A percentile compares a stretch with the other conserved stretches of the same genome.
Evolutionary conservation across 768 basidiomycete genomes (phyloP).

Genomic region (Phlebiopsis gigantea): DNA sequence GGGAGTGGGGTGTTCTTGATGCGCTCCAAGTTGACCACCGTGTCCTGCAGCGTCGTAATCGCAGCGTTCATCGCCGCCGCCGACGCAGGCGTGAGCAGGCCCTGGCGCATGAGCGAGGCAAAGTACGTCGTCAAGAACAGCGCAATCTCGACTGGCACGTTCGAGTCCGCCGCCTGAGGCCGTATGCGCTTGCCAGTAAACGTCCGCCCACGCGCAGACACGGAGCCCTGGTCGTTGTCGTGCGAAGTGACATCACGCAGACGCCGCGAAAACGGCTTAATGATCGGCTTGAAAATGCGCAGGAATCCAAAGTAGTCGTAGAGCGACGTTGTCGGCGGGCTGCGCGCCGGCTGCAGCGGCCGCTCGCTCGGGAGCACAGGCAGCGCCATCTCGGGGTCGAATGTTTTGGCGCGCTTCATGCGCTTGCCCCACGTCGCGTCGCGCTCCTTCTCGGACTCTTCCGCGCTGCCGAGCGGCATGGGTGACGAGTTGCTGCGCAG

Average conservation of each 20-base stretch:
- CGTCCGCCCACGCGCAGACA: constrained; percentile 19
- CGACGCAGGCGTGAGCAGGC: constrained; percentile 43
- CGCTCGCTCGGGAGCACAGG: constrained; percentile 37
- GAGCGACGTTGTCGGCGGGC: constrained; percentile 46
- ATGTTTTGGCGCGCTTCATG: constrained; percentile 27
- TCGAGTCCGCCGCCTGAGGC: constrained; percentile 41
- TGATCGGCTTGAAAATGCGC: constrained; percentile 44
- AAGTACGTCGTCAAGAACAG: constrained; percentile 51
- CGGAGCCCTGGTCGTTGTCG: constrained; percentile 12
- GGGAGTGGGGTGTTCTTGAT: constrained; percentile 62
- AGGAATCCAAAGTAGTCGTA: constrained; percentile 53
- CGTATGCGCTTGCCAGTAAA: constrained; percentile 35
- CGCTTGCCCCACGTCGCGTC: constrained; percentile 17
- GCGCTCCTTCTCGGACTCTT: constrained; percentile 12
- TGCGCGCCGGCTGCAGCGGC: constrained; percentile 50
- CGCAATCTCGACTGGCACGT: constrained; percentile 58
- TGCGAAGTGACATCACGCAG: constrained; percentile 7
- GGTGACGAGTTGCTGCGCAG: constrained; percentile 14
- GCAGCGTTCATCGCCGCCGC: constrained; percentile 44
- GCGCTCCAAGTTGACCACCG: constrained; percentile 53
- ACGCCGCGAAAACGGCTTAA: constrained; percentile 22
- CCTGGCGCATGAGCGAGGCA: constrained; percentile 39
- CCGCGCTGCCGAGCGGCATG: background rate
- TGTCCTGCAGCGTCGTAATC: constrained; percentile 47
- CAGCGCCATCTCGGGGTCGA: constrained; percentile 41